These are phyloP conservation scores for Aspergillus nomiae DNA, from an alignment of 2,329 filamentous ascomycete genomes.

Conservation along the genomic window DNA sequence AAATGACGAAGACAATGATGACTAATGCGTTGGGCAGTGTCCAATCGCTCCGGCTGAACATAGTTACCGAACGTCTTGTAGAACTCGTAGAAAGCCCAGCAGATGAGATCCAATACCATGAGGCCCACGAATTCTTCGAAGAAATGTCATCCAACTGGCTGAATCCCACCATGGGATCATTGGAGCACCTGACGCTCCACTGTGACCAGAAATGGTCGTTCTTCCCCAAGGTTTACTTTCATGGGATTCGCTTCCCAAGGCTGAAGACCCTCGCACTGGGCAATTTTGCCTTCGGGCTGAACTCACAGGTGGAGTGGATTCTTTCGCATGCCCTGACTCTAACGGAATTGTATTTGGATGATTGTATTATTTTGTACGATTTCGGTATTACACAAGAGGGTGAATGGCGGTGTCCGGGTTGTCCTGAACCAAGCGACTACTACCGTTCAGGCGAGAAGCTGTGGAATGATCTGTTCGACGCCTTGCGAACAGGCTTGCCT, in stretches of 20 bases:
- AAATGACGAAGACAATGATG: not conserved
- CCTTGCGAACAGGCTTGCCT: too few relatives aligned
- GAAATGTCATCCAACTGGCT: not conserved
- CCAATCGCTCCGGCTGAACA: not conserved
- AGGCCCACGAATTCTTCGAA: too few relatives aligned
- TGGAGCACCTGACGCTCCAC: not conserved
- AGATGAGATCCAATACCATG: too few relatives aligned
- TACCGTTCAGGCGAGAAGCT: too few relatives aligned
- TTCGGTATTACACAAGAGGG: not conserved
- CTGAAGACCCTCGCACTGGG: not conserved
- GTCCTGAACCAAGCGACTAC: too few relatives aligned
- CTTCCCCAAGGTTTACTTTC: not conserved
- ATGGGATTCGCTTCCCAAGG: not conserved
- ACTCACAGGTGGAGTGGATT: not conserved
- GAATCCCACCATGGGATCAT: not conserved
- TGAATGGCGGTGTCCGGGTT: too few relatives aligned
- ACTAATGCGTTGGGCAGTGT: not conserved
- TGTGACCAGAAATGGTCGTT: not conserved
- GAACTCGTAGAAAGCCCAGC: not conserved
- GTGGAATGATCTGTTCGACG: too few relatives aligned
- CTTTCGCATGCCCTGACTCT: not conserved
- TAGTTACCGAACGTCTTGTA: not conserved
- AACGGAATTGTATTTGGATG: not conserved
- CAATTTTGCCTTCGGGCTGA: not conserved
- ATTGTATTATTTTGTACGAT: not conserved